These are phyloP conservation scores for Yamadazyma conglobata DNA, from an alignment of 1,139 yeast species.

Conservation along the genomic window DNA sequence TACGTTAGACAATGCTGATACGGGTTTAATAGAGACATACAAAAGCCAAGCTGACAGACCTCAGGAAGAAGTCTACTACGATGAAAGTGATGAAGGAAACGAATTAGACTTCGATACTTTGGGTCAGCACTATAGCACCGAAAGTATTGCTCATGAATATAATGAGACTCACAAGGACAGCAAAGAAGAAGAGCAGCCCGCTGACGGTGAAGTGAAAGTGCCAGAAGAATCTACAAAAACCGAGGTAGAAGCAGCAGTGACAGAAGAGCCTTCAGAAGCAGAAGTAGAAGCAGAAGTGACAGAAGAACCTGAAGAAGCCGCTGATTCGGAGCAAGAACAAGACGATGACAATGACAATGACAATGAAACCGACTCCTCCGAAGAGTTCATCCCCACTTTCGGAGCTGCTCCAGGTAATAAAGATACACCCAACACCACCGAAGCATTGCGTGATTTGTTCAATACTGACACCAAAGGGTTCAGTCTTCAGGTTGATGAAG, in stretches of 20 bases:
- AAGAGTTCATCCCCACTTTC: conserved; percentile 48
- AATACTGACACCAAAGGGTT: conserved; percentile 33
- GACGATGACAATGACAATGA: conserved; percentile 7
- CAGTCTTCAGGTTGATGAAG: conserved; percentile 35
- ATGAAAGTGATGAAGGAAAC: conserved; percentile 43
- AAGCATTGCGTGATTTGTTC: conserved; percentile 60
- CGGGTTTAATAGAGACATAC: conserved; percentile 22
- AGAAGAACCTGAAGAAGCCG: conserved; percentile 6
- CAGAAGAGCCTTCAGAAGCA: conserved; percentile 10
- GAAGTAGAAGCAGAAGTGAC: conserved; percentile 13
- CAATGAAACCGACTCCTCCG: conserved; percentile 15
- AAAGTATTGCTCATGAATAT: conserved; percentile 24
- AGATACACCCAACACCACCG: conserved; percentile 43
- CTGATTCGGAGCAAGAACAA: conserved; percentile 3
- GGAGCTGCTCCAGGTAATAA: conserved; percentile 24
- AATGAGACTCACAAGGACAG: conserved; percentile 23
- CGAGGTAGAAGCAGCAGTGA: conserved; percentile 3
- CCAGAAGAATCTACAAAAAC: conserved; percentile 11
- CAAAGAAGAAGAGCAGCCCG: conserved; percentile 7
- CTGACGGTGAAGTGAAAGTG: conserved; percentile 4
- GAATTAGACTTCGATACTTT: conserved; percentile 29
- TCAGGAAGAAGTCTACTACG: conserved; percentile 33
- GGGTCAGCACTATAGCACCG: conserved; percentile 27
- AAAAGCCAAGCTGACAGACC: conserved; percentile 22
- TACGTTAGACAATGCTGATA: conserved; percentile 12